These are phyloP conservation scores for Solanum corneliomulleri DNA, from an alignment of 257 asterid species.

Conservation along the genomic window DNA sequence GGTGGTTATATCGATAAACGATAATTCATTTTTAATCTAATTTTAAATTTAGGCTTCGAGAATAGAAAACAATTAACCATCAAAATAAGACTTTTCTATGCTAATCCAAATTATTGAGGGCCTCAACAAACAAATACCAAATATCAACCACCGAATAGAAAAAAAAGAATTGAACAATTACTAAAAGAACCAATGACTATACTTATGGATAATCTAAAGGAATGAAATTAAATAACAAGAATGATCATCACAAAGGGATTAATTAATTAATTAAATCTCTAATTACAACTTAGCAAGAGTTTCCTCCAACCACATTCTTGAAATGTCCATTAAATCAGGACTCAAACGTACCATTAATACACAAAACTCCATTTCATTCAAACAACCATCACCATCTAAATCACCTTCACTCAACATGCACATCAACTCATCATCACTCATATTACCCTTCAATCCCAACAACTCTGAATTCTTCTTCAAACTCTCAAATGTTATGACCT, in stretches of 20 bases:
- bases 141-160: neutral
- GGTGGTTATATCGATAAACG: neutral
- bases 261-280: neutral
- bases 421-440: slow-evolving; percentile 38
- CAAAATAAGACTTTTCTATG: neutral
- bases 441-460: slow-evolving; percentile 24
- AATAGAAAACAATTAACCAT: too few species aligned
- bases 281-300: neutral
- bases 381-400: slow-evolving; percentile 54
- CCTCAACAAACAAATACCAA: neutral
- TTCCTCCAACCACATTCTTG: slow-evolving; percentile 18
- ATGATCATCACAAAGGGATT: neutral
- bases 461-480: slow-evolving; percentile 38
- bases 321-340: slow-evolving; percentile 44
- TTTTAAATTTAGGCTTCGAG: too few species aligned
- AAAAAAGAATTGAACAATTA: neutral
- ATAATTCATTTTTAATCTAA: rapidly evolving
- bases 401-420: slow-evolving; percentile 66
- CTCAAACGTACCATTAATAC: slow-evolving; percentile 71
- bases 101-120: neutral
- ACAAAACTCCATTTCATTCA: slow-evolving; percentile 58
- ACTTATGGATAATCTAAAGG: neutral
- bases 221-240: neutral
- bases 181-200: neutral
- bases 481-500: slow-evolving; percentile 54